Percentiles rank a stretch among this genome's conserved stretches.
phyloP scores from a whole-genome alignment of 306 rosid species.

The Elaeagnus macrophylla region DNA sequence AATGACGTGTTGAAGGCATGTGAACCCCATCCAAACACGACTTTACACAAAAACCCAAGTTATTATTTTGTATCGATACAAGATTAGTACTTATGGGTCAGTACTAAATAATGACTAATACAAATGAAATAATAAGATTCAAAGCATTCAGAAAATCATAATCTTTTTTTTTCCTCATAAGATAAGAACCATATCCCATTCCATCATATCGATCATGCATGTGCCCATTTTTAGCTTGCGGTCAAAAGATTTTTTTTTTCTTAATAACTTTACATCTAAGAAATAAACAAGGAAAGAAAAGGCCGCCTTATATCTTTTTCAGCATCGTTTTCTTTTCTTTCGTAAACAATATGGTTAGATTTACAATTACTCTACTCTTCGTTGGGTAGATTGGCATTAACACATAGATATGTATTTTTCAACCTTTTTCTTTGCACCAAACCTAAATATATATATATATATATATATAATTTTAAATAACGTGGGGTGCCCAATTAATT shows the following conservation, averaged over 20 bases:
- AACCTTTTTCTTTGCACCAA: no score
- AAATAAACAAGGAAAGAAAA: background rate
- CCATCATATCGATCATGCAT: background rate
- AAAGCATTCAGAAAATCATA: no score
- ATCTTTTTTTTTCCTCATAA: no score
- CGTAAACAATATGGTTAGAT: no score
- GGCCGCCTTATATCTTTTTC: no score
- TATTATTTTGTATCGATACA: conserved; percentile 3
- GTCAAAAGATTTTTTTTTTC: conserved; percentile 2
- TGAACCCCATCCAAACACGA: conserved; percentile 12
- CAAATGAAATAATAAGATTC: no score
- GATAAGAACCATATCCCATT: background rate
- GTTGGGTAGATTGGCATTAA: conserved; percentile 7
- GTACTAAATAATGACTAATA: background rate
- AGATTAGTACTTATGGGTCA: background rate
- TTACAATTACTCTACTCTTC: no score
- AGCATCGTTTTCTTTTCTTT: no score
- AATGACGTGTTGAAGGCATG: conserved; percentile 13
- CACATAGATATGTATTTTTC: no score
- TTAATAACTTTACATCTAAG: conserved; percentile 11
- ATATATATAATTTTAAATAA: no score
- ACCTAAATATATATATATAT: no score
- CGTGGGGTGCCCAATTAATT: no score
- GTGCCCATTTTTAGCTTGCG: conserved; percentile 1
- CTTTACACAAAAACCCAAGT: conserved; percentile 2